Percentiles rank a stretch among this genome's conserved stretches.
These are phyloP conservation scores for Hypericum perforatum DNA, from an alignment of 345 rosid species.

Conservation along the genomic window DNA sequence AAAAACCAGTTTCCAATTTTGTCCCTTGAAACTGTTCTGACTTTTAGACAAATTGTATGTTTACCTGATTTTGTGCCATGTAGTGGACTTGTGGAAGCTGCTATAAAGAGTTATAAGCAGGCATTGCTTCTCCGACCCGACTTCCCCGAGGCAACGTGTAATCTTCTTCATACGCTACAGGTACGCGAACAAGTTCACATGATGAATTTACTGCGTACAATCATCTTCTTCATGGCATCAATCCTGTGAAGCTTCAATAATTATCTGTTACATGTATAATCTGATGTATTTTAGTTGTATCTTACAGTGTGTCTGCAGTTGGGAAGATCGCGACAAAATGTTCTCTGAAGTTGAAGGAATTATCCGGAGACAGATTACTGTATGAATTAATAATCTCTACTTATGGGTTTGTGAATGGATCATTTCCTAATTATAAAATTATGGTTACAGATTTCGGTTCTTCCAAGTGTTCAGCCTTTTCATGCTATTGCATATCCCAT, in stretches of 20 bases:
- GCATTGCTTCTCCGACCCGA: constrained; percentile 77
- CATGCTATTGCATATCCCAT: constrained; percentile 99
- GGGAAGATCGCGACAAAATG: constrained; percentile 89
- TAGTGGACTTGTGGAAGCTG: constrained; percentile 93
- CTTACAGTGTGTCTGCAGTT: constrained; percentile 70
- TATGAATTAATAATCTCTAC: constrained; percentile 15
- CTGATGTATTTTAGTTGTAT: constrained; percentile 4
- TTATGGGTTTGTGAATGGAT: background rate
- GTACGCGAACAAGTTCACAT: constrained; percentile 24
- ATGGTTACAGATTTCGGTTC: constrained; percentile 60
- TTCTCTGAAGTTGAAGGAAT: constrained; percentile 83
- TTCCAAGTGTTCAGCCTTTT: constrained; percentile 98
- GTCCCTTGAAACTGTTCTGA: too few species aligned
- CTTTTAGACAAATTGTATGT: too few species aligned
- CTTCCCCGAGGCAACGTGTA: constrained; percentile 97
- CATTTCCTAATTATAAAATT: background rate
- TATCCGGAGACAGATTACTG: constrained; percentile 78
- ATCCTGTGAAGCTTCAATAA: too few species aligned
- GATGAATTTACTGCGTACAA: too few species aligned
- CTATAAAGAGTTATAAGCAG: constrained; percentile 83
- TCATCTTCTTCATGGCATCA: too few species aligned
- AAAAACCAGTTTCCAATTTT: too few species aligned
- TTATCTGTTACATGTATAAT: background rate
- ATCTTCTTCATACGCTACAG: constrained; percentile 90
- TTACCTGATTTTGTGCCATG: constrained; percentile 8